Conservation (phyloP, 2,329 filamentous ascomycete species). For the Metarhizium rileyi region DNA sequence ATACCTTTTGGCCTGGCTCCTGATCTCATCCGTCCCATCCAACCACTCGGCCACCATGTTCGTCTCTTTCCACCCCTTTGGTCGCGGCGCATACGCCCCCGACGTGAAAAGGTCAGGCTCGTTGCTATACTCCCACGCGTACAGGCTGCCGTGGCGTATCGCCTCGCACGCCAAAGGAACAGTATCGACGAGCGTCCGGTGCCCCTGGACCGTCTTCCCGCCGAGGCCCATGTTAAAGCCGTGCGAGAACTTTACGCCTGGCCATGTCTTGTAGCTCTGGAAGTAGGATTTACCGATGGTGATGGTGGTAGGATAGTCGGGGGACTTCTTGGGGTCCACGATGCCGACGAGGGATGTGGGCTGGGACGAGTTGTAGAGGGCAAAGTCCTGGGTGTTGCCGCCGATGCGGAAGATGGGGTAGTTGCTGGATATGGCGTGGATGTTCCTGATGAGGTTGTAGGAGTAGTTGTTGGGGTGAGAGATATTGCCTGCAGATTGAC, state of each 20-base stretch:
- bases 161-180: conserved; percentile 48
- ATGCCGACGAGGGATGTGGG: conserved; percentile 41
- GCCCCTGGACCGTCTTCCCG: conserved; percentile 39
- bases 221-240: conserved; percentile 51
- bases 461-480: conserved; percentile 50
- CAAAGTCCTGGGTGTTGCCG: conserved; percentile 59
- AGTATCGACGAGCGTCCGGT: conserved; percentile 42
- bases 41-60: conserved; percentile 49
- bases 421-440: conserved; percentile 41
- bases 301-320: conserved; percentile 51
- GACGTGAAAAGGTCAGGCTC: conserved; percentile 42
- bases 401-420: conserved; percentile 54
- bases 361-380: conserved; percentile 46
- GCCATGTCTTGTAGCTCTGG: conserved; percentile 50
- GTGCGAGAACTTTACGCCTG: conserved; percentile 45
- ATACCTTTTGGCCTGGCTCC: conserved; percentile 29
- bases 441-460: conserved; percentile 47
- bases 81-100: conserved; percentile 40
- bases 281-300: conserved; percentile 53
- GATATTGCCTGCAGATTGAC: conserved; percentile 32
- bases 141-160: conserved; percentile 37
- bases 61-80: conserved; percentile 41
- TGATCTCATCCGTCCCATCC: conserved; percentile 41
- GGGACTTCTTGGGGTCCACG: conserved; percentile 36
- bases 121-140: conserved; percentile 49